Conservation (phyloP, 768 basidiomycete species). For the Lanmaoa rubissima region DNA sequence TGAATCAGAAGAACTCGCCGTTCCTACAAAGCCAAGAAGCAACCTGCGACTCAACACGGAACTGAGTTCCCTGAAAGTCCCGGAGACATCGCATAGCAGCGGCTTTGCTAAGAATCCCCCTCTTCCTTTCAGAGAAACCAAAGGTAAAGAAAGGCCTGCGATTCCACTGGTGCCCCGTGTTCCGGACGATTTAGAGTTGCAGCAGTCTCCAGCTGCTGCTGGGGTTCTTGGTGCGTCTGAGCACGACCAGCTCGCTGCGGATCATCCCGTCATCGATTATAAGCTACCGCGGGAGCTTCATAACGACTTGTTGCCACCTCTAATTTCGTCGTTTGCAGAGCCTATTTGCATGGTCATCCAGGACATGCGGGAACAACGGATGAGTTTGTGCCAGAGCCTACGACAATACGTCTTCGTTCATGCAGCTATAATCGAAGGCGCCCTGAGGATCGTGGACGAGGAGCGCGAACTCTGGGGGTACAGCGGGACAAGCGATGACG, state of each 20-base stretch:
- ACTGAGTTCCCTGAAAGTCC: not conserved
- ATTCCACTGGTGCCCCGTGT: not conserved
- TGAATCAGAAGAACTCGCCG: constrained; percentile 4
- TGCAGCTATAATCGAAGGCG: constrained; percentile 78
- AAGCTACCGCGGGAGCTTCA: constrained; percentile 63
- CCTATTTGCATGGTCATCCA: constrained; percentile 83
- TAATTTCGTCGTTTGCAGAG: constrained; percentile 62
- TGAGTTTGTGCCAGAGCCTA: constrained; percentile 94
- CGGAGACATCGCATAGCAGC: not conserved
- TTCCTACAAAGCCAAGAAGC: not conserved
- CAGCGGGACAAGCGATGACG: constrained; percentile 21
- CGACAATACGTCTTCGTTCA: constrained; percentile 95
- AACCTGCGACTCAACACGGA: constrained; percentile 3
- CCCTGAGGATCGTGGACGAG: constrained; percentile 74
- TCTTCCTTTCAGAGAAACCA: not conserved
- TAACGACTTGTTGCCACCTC: constrained; percentile 49
- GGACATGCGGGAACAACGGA: constrained; percentile 93
- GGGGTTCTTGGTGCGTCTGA: constrained; percentile 2
- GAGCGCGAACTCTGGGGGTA: constrained; percentile 45
- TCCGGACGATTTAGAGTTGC: not conserved
- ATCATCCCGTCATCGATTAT: constrained; percentile 45
- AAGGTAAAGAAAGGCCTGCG: not conserved
- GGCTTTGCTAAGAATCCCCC: not conserved
- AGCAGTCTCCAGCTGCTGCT: not conserved
- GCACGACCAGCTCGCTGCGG: constrained; percentile 8